These are phyloP conservation scores for Apophysomyces trapeziformis DNA, from an alignment of 371 early-diverging fungal species.

Conservation along the genomic window DNA sequence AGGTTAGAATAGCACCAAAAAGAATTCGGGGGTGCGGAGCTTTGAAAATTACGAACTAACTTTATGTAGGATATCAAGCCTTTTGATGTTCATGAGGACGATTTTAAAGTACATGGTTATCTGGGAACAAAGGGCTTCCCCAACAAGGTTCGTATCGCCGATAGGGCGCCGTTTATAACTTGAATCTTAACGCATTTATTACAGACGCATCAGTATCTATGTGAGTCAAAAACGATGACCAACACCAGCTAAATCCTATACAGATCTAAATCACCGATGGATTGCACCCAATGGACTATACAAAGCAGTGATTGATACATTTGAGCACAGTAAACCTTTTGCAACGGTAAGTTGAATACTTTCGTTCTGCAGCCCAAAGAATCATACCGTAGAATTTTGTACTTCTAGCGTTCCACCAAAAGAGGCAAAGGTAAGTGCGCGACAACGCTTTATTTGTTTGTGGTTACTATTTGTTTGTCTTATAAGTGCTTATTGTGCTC, in stretches of 20 bases:
- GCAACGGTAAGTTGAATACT: slow-evolving; percentile 8
- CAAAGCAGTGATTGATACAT: slow-evolving; percentile 40
- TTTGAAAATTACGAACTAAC: slow-evolving; percentile 8
- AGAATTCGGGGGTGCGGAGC: neutral
- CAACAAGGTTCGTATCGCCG: slow-evolving; percentile 43
- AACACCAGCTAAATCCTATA: neutral
- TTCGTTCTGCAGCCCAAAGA: neutral
- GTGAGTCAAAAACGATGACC: slow-evolving; percentile 21
- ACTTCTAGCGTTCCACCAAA: slow-evolving; percentile 30
- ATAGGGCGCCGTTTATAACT: neutral
- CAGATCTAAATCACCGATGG: slow-evolving; percentile 57
- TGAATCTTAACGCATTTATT: slow-evolving; percentile 6
- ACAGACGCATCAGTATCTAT: slow-evolving; percentile 51
- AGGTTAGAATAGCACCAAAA: slow-evolving; percentile 10
- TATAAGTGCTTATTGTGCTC: neutral
- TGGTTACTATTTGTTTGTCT: slow-evolving; percentile 2
- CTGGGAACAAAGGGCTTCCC: slow-evolving; percentile 48
- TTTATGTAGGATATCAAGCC: slow-evolving; percentile 27
- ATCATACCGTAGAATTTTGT: neutral
- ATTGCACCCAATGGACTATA: slow-evolving; percentile 45
- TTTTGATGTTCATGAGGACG: slow-evolving; percentile 27
- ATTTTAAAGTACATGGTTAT: slow-evolving; percentile 37
- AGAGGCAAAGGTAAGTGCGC: slow-evolving; percentile 19
- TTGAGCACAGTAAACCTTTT: slow-evolving; percentile 32
- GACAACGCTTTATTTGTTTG: neutral